Conservation (phyloP, 176 grass and related monocot genomes). For the Carex kokanica region DNA sequence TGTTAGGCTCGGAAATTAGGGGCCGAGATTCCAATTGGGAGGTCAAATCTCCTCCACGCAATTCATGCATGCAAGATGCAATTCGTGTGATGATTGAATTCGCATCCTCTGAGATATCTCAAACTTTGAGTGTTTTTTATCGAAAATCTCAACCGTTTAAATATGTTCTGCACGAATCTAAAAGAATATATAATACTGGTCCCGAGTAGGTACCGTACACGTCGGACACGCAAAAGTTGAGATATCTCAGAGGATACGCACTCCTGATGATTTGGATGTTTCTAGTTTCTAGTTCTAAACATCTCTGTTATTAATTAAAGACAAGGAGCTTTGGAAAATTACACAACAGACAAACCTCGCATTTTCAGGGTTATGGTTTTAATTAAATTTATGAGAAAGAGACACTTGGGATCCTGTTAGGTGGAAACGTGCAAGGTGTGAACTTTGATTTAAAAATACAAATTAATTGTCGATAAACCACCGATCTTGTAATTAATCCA, state of each 20-base stretch:
- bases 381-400: neutral
- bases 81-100: neutral
- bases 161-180: no score
- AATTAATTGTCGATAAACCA: neutral
- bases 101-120: no score
- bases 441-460: neutral
- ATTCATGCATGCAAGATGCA: neutral
- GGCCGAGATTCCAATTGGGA: neutral
- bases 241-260: no score
- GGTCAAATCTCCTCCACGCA: neutral
- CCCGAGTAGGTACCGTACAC: no score
- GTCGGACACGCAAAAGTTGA: no score
- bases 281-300: neutral
- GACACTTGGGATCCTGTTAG: conserved; percentile 3
- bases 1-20: neutral
- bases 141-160: no score
- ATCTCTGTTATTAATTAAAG: neutral
- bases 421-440: neutral
- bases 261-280: neutral
- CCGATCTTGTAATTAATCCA: neutral
- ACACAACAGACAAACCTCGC: neutral
- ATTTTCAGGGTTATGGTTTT: neutral
- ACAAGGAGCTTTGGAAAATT: neutral
- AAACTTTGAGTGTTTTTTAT: no score
- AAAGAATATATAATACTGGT: no score